phyloP scores from a whole-genome alignment of 2,329 filamentous ascomycete species.

The Botryotinia globosa region DNA sequence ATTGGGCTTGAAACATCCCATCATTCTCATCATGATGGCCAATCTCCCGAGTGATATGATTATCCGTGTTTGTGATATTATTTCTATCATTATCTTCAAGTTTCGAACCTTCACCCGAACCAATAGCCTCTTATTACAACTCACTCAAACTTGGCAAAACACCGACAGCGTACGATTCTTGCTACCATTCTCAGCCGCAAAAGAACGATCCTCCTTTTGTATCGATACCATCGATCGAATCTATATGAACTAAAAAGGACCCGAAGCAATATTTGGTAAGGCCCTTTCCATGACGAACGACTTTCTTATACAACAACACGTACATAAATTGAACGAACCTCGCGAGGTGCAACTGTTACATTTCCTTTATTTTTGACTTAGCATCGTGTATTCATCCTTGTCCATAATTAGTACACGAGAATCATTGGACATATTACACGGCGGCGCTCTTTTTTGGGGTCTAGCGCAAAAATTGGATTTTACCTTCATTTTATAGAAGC shows the following conservation, averaged over 20 bases:
- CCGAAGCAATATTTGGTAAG: background rate
- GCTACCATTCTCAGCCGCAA: background rate
- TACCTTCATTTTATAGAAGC: slow-evolving; percentile 1
- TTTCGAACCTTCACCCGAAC: background rate
- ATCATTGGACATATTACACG: slow-evolving; percentile 5
- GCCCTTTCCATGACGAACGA: background rate
- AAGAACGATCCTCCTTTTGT: background rate
- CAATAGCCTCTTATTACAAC: background rate
- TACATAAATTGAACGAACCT: background rate
- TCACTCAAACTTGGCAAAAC: background rate
- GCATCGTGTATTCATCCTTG: background rate
- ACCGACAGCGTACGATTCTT: background rate
- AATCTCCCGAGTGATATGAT: background rate
- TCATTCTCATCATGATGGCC: background rate
- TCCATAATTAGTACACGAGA: slow-evolving; percentile 6
- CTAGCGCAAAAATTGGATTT: background rate
- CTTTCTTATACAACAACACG: background rate
- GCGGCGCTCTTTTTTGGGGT: background rate
- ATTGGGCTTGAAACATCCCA: background rate
- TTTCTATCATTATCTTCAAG: background rate
- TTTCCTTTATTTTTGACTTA: background rate
- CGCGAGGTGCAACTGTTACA: background rate
- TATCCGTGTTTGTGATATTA: background rate
- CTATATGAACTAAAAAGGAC: background rate
- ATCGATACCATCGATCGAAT: background rate